Evolutionary conservation across 352 stramenopile genomes (phyloP), one percentile per base, ranked within the genome.

Genomic region (Pythium aristosporum): DNA sequence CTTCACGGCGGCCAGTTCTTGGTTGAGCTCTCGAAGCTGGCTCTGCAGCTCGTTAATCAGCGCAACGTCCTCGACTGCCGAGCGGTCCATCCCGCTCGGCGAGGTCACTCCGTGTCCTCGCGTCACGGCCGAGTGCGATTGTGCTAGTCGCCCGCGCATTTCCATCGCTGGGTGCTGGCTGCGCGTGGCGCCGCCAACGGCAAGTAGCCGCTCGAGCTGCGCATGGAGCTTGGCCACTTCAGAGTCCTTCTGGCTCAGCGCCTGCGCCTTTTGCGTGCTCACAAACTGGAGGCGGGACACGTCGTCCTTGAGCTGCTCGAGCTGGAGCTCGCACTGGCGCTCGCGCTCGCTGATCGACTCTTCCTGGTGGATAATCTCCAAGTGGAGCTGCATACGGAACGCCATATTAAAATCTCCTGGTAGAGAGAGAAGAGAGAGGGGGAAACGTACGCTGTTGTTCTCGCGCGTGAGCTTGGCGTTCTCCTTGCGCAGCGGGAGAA

Each of bases 281-380:
- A 91, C 36, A 34, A 92, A 91, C 71, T 88, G 80, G 30, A 92
- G 69, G 47, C 88, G 82, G 58, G 84, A 73, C 30, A 92, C 44
- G 34, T 92, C 79, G 65, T 94, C 82, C n/a, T 75, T 72, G 13
- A 91, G 75, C n/a, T 73, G 71, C 57, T 92, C 75, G 18, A 91
- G 63, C 68, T 90, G 67, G 36, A 89, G 64, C 39, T 89, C 75
- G 48, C 81, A 91, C 5, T 68, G 56, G 30, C 84, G 80, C 57
- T 92, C 84, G 30, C 80, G 71, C 69, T 91, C 80, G 6, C 70
- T 76, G 36, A 91, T 77, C 20, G 76, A 74, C 52, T 92, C 84
- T 76, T 92, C 81, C 48, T 92, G 81, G 67, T 92, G 84, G 56
- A 92, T 92, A 51, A 90, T 80, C 65, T 92, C 81, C 46, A 91